Conservation (phyloP, 2,329 filamentous ascomycete genomes). For the Curvularia eragrostidis region DNA sequence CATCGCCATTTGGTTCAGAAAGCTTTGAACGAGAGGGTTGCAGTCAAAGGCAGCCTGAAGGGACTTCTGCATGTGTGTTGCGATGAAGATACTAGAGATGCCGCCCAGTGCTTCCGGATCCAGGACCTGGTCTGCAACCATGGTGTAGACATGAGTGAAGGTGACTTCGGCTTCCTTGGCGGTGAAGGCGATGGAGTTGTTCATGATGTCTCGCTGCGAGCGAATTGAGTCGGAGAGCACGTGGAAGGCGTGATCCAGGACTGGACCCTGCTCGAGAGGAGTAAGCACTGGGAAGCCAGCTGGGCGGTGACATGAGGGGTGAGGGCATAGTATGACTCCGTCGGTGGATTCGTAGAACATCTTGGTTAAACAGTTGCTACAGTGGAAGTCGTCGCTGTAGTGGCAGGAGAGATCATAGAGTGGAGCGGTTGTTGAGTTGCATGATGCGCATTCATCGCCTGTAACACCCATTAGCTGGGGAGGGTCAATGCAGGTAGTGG, state of each 20-base stretch:
- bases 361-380: slow-evolving; percentile 19
- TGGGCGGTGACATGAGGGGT: no score
- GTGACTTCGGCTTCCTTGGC: no score
- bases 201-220: no score
- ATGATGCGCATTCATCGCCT: slow-evolving; percentile 10
- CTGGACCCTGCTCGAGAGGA: no score
- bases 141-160: slow-evolving; percentile 2
- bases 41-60: neutral
- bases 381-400: slow-evolving; percentile 15
- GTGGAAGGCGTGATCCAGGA: no score
- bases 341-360: neutral
- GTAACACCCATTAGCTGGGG: slow-evolving; percentile 16
- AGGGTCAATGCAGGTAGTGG: no score
- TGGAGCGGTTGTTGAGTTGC: slow-evolving; percentile 7
- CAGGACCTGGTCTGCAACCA: slow-evolving; percentile 17
- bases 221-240: no score
- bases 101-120: slow-evolving; percentile 12
- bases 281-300: no score
- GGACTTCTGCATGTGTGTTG: neutral
- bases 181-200: no score
- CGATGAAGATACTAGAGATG: slow-evolving; percentile 2
- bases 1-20: slow-evolving; percentile 8
- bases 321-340: no score
- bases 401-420: slow-evolving; percentile 16
- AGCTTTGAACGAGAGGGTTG: slow-evolving; percentile 6